These are phyloP conservation scores for Nicotiana paniculata DNA, from an alignment of 257 asterid genomes.

Conservation along the genomic window DNA sequence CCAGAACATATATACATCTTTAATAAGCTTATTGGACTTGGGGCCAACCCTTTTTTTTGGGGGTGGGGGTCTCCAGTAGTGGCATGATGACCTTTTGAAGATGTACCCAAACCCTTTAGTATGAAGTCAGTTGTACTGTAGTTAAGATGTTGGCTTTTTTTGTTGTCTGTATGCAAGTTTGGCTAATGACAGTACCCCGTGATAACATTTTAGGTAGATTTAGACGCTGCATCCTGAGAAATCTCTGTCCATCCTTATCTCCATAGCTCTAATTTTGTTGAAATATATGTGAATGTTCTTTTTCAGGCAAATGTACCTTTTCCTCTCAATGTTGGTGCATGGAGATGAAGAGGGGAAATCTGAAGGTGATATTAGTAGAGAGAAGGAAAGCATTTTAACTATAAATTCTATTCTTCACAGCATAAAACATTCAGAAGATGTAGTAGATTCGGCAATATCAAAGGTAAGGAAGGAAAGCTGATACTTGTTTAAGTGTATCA, in stretches of 20 bases:
- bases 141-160: neutral
- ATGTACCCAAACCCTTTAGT: neutral
- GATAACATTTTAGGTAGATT: neutral
- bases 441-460: constrained; percentile 55
- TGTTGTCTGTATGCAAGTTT: constrained; percentile 2
- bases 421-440: constrained; percentile 80
- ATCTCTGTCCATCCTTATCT: neutral
- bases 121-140: neutral
- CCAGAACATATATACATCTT: neutral
- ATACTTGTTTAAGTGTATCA: constrained; percentile 4
- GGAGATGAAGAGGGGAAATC: constrained; percentile 71
- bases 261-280: neutral
- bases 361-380: constrained; percentile 48
- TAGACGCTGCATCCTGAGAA: neutral
- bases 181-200: neutral
- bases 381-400: constrained; percentile 58
- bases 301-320: constrained; percentile 71
- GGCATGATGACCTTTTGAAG: neutral
- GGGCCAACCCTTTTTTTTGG: neutral
- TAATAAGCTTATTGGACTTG: neutral
- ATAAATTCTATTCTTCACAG: constrained; percentile 53
- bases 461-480: constrained; percentile 45
- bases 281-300: constrained; percentile 15
- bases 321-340: constrained; percentile 85
- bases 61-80: neutral